Evolutionary conservation across 805 yeast species (phyloP), one percentile per base, ranked within the genome.

Genomic region (Metschnikowia gruessii): DNA sequence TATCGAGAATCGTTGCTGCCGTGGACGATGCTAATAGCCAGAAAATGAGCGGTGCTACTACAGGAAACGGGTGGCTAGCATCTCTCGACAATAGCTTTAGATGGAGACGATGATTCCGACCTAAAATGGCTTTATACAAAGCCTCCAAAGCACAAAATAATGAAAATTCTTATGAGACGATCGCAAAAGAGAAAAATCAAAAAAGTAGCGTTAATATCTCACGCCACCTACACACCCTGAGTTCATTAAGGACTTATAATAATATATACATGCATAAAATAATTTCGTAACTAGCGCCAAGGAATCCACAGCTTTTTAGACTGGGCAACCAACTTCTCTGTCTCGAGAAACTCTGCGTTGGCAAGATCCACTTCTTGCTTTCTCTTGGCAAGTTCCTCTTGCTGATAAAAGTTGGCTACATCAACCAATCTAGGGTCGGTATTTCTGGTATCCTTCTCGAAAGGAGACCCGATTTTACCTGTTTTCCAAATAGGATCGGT

Each of bases 401-500:
- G 74, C 58, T 67, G 69, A 56, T 79, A 80, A 50, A 75, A 75
- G 37, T 64, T 61, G 51, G 77, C 77, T 44, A 73, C 70, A 67
- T 75, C 59, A 56, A 68, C 62, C 60, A 63, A 49, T 57, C 64
- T 56, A 48, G 74, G 68, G 50, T 59, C 64, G 37, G 57, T 53
- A 40, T 69, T 65, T 40, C 72, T 52, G 17, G 69, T 62, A 39
- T 77, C 75, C 47, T 55, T 66, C 43, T 75, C 92, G 77, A 86
- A 85, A 0, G 95, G 94, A 1, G 84, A 76, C 37, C 71, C 68
- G 32, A 87, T 76, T 1, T 81, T 70, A 0, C 91, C 95, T 0
- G 95, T 81, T 61, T 78, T 83, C 95, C 95, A 87, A 40, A 86
- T 80, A 0, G 95, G 95, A 46, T 85, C 89, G 54, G 82, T 74